phyloP scores from a whole-genome alignment of 2,329 filamentous ascomycete species.

The Colletotrichum musae region DNA sequence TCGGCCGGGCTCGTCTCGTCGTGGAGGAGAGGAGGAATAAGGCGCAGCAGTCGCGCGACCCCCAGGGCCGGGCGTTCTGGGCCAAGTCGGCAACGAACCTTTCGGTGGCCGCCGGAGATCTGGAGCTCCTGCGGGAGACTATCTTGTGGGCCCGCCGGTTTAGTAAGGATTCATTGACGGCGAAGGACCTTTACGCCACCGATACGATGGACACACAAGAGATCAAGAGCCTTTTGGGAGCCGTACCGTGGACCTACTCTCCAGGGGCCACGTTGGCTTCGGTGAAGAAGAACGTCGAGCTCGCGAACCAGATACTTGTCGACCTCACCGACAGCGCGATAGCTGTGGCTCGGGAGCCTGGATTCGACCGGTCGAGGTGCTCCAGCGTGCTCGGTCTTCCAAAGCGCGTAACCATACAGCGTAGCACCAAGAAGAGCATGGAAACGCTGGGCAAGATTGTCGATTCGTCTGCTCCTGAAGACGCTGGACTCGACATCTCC shows the following conservation, averaged over 20 bases:
- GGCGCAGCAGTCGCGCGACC: constrained; percentile 44
- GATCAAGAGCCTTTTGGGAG: constrained; percentile 34
- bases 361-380: constrained; percentile 27
- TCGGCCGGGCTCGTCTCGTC: constrained; percentile 32
- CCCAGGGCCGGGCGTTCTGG: constrained; percentile 46
- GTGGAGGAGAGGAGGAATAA: constrained; percentile 44
- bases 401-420: constrained; percentile 11
- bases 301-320: constrained; percentile 37
- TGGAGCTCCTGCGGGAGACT: constrained; percentile 44
- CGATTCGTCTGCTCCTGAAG: background rate
- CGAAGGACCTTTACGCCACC: constrained; percentile 40
- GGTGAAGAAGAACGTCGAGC: background rate
- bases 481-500: background rate
- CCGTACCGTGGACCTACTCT: background rate
- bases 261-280: background rate
- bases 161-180: constrained; percentile 45
- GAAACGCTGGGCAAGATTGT: constrained; percentile 18
- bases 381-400: constrained; percentile 3
- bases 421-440: constrained; percentile 14
- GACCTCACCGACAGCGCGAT: constrained; percentile 32
- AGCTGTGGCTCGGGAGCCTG: constrained; percentile 33
- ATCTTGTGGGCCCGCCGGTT: constrained; percentile 49
- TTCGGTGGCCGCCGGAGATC: constrained; percentile 45
- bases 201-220: constrained; percentile 41
- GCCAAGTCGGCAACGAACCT: constrained; percentile 46